Percentiles rank a stretch among this genome's conserved stretches.
Conservation (phyloP, 2,329 filamentous ascomycete genomes). For the Fusarium brevicatenulatum region DNA sequence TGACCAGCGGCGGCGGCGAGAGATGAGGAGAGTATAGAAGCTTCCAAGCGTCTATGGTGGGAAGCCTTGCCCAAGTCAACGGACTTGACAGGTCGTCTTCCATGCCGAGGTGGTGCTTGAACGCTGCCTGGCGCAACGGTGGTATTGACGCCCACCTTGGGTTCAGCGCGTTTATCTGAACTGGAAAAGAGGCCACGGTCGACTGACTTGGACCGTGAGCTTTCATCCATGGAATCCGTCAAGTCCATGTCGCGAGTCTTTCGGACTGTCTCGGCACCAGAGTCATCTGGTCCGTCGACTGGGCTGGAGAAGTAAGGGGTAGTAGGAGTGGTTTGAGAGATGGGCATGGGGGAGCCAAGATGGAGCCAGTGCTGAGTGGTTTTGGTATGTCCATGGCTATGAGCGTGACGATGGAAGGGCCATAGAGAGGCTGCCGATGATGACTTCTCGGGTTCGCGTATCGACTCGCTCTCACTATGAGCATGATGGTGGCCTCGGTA, state of each 20-base stretch:
- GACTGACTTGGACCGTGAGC: constrained; percentile 68
- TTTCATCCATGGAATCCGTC: constrained; percentile 55
- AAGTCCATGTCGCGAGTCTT: constrained; percentile 54
- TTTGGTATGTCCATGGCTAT: constrained; percentile 55
- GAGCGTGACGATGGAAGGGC: constrained; percentile 53
- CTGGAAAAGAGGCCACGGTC: constrained; percentile 70
- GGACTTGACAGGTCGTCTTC: constrained; percentile 59
- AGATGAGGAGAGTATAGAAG: constrained; percentile 53
- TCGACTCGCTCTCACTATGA: constrained; percentile 43
- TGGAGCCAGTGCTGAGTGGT: constrained; percentile 52
- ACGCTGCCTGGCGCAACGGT: constrained; percentile 70
- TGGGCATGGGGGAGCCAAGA: constrained; percentile 44
- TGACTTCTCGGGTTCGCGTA: constrained; percentile 39
- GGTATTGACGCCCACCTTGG: constrained; percentile 72
- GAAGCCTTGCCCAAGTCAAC: constrained; percentile 51
- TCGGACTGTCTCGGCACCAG: constrained; percentile 47
- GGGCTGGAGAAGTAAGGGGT: constrained; percentile 52
- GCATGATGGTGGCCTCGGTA: constrained; percentile 40
- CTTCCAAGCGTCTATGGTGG: constrained; percentile 46
- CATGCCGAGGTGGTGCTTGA: constrained; percentile 56
- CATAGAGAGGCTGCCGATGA: constrained; percentile 42
- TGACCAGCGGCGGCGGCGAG: constrained; percentile 51
- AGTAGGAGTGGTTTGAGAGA: constrained; percentile 46
- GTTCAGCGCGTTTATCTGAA: constrained; percentile 70
- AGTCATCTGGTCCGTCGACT: constrained; percentile 55